Conservation (phyloP, 202 grass and related monocot genomes). For the Panicum hallii region DNA sequence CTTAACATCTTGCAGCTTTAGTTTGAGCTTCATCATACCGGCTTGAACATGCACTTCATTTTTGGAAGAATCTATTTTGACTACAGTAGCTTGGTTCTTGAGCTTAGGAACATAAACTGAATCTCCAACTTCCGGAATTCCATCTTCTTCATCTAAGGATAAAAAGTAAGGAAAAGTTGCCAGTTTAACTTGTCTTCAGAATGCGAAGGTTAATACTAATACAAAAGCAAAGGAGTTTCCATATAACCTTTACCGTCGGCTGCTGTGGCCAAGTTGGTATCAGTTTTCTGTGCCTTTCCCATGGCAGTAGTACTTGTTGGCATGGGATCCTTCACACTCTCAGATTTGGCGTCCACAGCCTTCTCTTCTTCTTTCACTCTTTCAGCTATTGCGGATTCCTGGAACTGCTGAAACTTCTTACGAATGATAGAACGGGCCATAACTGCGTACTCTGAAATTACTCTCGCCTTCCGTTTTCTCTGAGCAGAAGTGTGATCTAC, state of each 20-base stretch:
- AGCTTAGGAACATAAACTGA: slow-evolving; percentile 66
- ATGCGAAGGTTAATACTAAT: background rate
- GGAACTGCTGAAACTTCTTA: slow-evolving; percentile 62
- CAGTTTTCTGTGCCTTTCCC: slow-evolving; percentile 36
- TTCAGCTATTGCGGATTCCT: slow-evolving; percentile 63
- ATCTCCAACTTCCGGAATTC: slow-evolving; percentile 63
- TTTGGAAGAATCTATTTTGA: slow-evolving; percentile 64
- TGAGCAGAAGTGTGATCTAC: slow-evolving; percentile 56
- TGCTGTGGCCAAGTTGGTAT: slow-evolving; percentile 12
- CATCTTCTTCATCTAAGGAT: slow-evolving; percentile 45
- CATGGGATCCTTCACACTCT: slow-evolving; percentile 29
- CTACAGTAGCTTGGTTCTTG: slow-evolving; percentile 62
- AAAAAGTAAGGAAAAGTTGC: slow-evolving; percentile 1
- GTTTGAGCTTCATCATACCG: slow-evolving; percentile 72
- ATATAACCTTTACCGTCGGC: slow-evolving; percentile 39
- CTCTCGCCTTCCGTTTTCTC: slow-evolving; percentile 65
- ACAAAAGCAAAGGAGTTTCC: background rate
- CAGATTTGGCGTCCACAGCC: slow-evolving; percentile 22
- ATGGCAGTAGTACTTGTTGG: slow-evolving; percentile 20
- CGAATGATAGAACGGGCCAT: slow-evolving; percentile 70
- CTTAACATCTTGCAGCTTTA: slow-evolving; percentile 63
- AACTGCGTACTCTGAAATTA: slow-evolving; percentile 62
- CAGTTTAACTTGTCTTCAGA: slow-evolving; percentile 25
- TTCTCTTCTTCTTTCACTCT: slow-evolving; percentile 45
- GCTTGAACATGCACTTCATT: slow-evolving; percentile 67